Evolutionary conservation across 768 basidiomycete species (phyloP), one percentile per base, ranked within the genome.

Genomic region (Tylopilus felleus): DNA sequence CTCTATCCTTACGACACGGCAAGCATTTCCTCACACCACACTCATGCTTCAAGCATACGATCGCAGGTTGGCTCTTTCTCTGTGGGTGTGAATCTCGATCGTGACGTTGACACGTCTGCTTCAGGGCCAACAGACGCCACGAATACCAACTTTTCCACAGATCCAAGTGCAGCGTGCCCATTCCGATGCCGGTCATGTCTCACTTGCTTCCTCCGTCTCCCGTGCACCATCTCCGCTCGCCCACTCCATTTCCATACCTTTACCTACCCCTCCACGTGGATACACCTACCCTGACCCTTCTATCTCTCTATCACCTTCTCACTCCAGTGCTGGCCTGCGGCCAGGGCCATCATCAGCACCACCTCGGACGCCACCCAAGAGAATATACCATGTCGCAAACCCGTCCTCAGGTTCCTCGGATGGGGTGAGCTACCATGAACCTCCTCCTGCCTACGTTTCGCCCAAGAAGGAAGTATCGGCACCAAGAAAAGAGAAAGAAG

Each of bases 401-500:
- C 69, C 66, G 3, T 68, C 71, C 16, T 56, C 72, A 28, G 62
- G 64, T 39, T 66, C 56, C 12, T 39, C 38, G 8, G 55, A 65
- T 10, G 60, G 38, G 27, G 43, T 55, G 57, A 52, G 56, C 55
- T 53, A 66, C 60, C 9, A 38, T 23, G 74, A 79, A 5, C 78
- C 79, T 8, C 80, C 80, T 0, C 79, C 80, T 4, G 77, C 80
- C 2, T 80, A 81, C 40, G 64, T 21, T 27, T 75, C 69, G 0
- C 65, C 65, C 33, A 27, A 47, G 16, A 54, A 50, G 49, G 51
- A 41, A 14, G 43, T 38, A 14, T 57, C 44, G 42, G 17, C 27
- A 33, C 45, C 17, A 3, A 49, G 16, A 60, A 62, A 52, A 47
- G 66, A 70, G 57, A 64, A 65, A 27, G 60, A 57, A 17, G 59